These are phyloP conservation scores for Phytophthora hibernalis DNA, from an alignment of 352 stramenopile species.

Conservation along the genomic window DNA sequence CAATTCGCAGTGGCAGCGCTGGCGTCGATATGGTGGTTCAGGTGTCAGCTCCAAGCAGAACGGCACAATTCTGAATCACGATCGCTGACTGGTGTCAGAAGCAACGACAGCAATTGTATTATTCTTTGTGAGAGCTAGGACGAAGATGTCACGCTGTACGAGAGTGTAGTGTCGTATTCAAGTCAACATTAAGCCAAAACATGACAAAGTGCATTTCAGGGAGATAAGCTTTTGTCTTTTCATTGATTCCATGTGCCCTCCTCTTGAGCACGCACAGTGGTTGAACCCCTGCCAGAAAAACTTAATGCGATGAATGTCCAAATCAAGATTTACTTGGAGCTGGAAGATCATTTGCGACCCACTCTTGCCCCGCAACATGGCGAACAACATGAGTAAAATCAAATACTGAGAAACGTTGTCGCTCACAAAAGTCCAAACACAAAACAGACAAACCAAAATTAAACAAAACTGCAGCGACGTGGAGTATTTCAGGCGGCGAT, in stretches of 20 bases:
- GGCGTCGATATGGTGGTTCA: neutral
- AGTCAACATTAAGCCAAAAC: conserved; percentile 1
- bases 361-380: no score
- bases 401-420: no score
- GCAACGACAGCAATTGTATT: neutral
- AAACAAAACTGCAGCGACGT: neutral
- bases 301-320: no score
- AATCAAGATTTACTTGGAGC: no score
- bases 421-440: no score
- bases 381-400: no score
- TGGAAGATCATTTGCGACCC: no score
- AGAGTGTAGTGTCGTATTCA: neutral
- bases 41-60: neutral
- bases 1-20: neutral
- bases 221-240: neutral
- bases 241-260: neutral
- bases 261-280: no score
- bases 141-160: neutral
- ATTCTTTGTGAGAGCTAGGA: neutral
- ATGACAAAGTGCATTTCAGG: neutral
- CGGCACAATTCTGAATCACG: neutral
- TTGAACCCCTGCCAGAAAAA: no score
- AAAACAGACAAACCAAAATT: neutral
- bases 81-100: neutral
- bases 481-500: conserved; percentile 2